Conservation (phyloP, 164 flowering plant species). For the Vitis amurensis region DNA sequence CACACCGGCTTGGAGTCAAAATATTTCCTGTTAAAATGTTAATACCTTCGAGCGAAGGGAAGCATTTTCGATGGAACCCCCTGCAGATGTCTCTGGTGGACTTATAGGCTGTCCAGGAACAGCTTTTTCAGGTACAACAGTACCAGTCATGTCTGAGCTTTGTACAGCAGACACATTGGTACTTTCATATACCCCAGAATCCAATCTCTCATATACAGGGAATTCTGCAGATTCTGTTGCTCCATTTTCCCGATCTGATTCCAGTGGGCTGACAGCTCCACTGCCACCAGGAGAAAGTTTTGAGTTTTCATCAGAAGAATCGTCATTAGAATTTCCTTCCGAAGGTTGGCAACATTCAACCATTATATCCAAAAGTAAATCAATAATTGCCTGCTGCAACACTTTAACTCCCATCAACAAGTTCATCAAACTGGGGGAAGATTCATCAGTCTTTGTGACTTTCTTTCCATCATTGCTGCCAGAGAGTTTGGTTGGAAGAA, state of each 20-base stretch:
- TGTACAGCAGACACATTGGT: constrained; percentile 64
- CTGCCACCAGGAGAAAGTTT: constrained; percentile 51
- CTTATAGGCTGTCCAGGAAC: constrained; percentile 51
- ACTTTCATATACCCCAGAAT: constrained; percentile 36
- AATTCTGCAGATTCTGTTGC: constrained; percentile 36
- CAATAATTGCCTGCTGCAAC: constrained; percentile 96
- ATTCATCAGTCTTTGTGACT: constrained; percentile 53
- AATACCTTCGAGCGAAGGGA: constrained; percentile 76
- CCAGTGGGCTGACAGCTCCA: constrained; percentile 49
- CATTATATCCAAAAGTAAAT: constrained; percentile 91
- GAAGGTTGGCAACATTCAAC: constrained; percentile 83
- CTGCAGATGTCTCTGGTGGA: constrained; percentile 81
- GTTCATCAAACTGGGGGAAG: constrained; percentile 95
- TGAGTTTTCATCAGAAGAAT: constrained; percentile 50
- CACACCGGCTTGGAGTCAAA: too few species aligned
- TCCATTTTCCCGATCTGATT: constrained; percentile 60
- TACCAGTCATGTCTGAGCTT: constrained; percentile 58
- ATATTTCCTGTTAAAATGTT: too few species aligned
- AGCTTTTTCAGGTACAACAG: constrained; percentile 37
- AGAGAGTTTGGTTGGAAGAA: constrained; percentile 94
- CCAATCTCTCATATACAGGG: constrained; percentile 51
- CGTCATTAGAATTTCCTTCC: constrained; percentile 61
- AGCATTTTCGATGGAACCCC: constrained; percentile 50
- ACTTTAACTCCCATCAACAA: constrained; percentile 99
- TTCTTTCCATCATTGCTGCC: constrained; percentile 71